Percentiles rank a stretch among this genome's conserved stretches.
Evolutionary conservation across 352 stramenopile genomes (phyloP).

Genomic region (Phytophthora parvispora): DNA sequence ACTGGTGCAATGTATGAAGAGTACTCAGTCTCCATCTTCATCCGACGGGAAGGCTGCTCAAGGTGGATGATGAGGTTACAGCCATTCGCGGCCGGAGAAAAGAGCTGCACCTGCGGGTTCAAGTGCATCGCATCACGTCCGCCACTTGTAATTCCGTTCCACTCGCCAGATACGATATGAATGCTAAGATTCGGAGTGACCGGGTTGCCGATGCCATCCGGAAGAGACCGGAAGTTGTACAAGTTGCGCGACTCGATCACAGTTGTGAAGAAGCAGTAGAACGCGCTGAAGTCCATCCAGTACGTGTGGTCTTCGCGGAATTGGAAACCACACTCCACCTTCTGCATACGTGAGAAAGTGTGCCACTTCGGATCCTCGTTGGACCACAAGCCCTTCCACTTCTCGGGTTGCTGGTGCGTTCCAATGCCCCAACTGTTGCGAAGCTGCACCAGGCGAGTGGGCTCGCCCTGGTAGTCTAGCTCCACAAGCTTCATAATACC

Average conservation of each 20-base stretch:
- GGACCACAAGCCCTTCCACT: conserved; percentile 80
- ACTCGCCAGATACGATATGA: conserved; percentile 81
- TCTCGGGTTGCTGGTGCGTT: conserved; percentile 65
- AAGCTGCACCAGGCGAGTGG: conserved; percentile 73
- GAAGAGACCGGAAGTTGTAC: conserved; percentile 83
- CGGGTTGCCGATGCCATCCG: conserved; percentile 71
- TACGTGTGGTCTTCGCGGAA: conserved; percentile 85
- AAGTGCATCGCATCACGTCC: conserved; percentile 86
- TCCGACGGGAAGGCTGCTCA: conserved; percentile 79
- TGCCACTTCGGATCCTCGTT: conserved; percentile 80
- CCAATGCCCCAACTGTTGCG: conserved; percentile 87
- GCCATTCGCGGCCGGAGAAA: conserved; percentile 61
- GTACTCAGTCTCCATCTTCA: conserved; percentile 85
- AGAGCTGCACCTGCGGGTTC: conserved; percentile 89
- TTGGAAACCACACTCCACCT: conserved; percentile 81
- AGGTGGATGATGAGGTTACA: conserved; percentile 70
- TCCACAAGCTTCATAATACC: conserved; percentile 84
- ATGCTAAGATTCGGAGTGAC: conserved; percentile 68
- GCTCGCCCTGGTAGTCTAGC: conserved; percentile 65
- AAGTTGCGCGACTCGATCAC: conserved; percentile 85
- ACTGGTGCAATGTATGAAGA: conserved; percentile 80
- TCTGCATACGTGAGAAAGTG: conserved; percentile 75
- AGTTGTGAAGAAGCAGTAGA: conserved; percentile 84
- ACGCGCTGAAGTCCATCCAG: conserved; percentile 87
- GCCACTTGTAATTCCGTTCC: conserved; percentile 85